Evolutionary conservation across 768 basidiomycete species (phyloP).

Genomic region (Leccinum subgranulosum): DNA sequence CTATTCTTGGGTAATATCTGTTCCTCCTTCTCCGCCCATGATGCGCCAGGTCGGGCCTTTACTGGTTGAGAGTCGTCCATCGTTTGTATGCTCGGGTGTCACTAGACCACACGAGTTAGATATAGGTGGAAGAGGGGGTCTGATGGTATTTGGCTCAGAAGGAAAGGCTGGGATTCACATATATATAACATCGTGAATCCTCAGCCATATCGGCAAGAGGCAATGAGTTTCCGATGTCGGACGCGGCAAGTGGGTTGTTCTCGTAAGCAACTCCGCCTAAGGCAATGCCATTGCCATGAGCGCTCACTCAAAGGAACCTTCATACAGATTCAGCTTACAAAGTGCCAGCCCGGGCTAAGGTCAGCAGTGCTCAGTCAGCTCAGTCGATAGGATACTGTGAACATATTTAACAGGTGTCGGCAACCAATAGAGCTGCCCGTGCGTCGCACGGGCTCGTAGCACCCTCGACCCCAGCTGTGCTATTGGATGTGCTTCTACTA

Average conservation of each 20-base stretch:
- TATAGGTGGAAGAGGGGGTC: not conserved
- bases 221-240: not conserved
- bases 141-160: not conserved
- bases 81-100: not conserved
- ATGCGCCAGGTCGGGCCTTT: constrained; percentile 41
- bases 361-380: not conserved
- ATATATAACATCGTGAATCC: not conserved
- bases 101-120: not conserved
- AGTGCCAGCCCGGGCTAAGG: not conserved
- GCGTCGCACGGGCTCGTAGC: not conserved
- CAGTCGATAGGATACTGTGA: not conserved
- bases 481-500: not conserved
- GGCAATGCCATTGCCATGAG: no score
- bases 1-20: constrained; percentile 46
- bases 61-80: constrained; percentile 8
- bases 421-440: not conserved
- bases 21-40: constrained; percentile 54
- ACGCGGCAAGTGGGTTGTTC: not conserved
- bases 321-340: constrained; percentile 2
- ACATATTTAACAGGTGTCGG: not conserved
- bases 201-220: not conserved
- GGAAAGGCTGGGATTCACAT: not conserved
- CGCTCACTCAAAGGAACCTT: not conserved
- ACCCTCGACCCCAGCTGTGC: not conserved
- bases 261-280: not conserved